Evolutionary conservation across 305 asterid genomes (phyloP), one percentile per base, ranked within the genome.

Genomic region (Fraxinus sp.): DNA sequence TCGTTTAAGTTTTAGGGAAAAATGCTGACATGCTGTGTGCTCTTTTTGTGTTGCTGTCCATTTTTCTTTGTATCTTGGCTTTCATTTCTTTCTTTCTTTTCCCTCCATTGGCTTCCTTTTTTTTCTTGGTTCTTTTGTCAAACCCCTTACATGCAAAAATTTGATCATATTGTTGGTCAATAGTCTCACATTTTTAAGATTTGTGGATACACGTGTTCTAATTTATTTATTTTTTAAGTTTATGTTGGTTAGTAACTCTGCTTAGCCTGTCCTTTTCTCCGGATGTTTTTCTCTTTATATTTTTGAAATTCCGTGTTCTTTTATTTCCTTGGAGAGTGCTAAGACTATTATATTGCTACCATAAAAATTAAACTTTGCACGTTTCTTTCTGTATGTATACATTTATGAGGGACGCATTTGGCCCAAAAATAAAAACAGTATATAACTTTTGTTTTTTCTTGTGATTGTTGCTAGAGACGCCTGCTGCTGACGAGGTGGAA

Each of bases 401-500:
- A 28, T 73, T 55, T 55, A 44, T 35, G 78, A 20, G 5, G 32
- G 14, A n/a, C 77, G 55, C 41, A 37, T 49, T 28, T 62, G 59
- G 74, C 75, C 22, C 75, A 73, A 16, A 18, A 20, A 20, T 20
- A 26, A 64, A 62, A 62, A 32, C 35, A 36, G 39, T 71, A 66
- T 84, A 64, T 80, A 71, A 62, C 82, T 72, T 80, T 86, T 74
- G 79, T 39, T 73, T 41, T 59, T 79, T 85, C 55, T 44, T 83
- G 32, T 83, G 81, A 74, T 85, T 88, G 80, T 80, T 88, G 79
- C 80, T 83, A 96, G 98, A 94, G 95, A 89, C 88, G 75, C 98
- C 98, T 79, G 91, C 98, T 88, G 86, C 89, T 14, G 99, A 94
- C 85, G 98, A 96, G 88, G 92, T 78, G 52, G 98, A 96, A 80